These are phyloP conservation scores for Cyberlindnera amylophila DNA, from an alignment of 805 yeast species.

Conservation along the genomic window DNA sequence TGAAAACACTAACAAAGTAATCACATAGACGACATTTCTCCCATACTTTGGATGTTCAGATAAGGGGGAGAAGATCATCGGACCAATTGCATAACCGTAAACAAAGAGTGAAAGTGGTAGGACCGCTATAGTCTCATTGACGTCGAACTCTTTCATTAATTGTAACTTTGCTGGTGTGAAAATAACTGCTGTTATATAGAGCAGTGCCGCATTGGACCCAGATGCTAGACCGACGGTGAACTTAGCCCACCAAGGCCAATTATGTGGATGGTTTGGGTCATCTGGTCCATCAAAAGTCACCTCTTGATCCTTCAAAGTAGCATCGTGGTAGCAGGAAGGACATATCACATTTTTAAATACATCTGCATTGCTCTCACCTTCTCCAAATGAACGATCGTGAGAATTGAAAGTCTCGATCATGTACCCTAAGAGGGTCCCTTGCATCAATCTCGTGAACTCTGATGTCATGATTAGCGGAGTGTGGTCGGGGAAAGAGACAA, in stretches of 20 bases:
- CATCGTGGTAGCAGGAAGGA: too few relatives aligned
- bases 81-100: slow-evolving; percentile 60
- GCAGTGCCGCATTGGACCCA: slow-evolving; percentile 44
- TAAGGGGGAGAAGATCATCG: slow-evolving; percentile 54
- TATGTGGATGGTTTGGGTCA: slow-evolving; percentile 54
- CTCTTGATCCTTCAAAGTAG: too few relatives aligned
- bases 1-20: slow-evolving; percentile 43
- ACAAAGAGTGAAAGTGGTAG: slow-evolving; percentile 54
- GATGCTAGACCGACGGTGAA: slow-evolving; percentile 36
- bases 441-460: too few relatives aligned
- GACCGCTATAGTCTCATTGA: slow-evolving; percentile 41
- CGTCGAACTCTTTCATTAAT: slow-evolving; percentile 43
- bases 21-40: slow-evolving; percentile 45
- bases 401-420: too few relatives aligned
- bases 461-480: too few relatives aligned
- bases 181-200: slow-evolving; percentile 55
- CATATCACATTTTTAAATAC: too few relatives aligned
- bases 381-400: too few relatives aligned
- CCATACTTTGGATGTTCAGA: slow-evolving; percentile 54
- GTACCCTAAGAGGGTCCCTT: too few relatives aligned
- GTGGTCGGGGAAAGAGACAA: too few relatives aligned
- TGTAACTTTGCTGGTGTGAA: slow-evolving; percentile 48
- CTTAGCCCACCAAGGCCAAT: slow-evolving; percentile 48
- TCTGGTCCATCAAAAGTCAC: slow-evolving; percentile 28
- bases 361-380: too few relatives aligned